Conservation (phyloP, 306 rosid genomes). For the Potentilla sterilis region DNA sequence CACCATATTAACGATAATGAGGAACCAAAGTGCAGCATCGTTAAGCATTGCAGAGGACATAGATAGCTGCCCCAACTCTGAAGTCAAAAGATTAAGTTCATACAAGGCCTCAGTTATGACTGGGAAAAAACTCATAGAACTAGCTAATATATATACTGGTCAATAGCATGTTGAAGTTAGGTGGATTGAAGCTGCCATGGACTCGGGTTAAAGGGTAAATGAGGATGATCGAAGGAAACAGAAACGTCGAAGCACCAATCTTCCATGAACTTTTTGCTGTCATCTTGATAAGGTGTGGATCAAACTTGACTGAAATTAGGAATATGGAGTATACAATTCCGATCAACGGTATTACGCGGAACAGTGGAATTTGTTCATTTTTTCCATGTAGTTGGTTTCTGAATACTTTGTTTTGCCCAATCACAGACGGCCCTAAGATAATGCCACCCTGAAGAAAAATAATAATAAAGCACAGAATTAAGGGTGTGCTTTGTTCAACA, state of each 20-base stretch:
- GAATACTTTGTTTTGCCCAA: background rate
- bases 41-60: conserved; percentile 50
- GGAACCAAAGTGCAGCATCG: conserved; percentile 33
- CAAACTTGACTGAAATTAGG: conserved; percentile 52
- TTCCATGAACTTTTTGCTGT: conserved; percentile 31
- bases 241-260: conserved; percentile 19
- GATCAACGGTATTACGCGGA: background rate
- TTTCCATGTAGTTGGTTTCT: background rate
- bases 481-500: too few relatives aligned
- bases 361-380: background rate
- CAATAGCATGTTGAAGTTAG: background rate
- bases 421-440: conserved; percentile 4
- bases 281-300: conserved; percentile 35
- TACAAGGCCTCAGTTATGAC: conserved; percentile 44
- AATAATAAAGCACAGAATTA: too few relatives aligned
- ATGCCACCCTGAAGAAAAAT: conserved; percentile 1
- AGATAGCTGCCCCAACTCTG: conserved; percentile 62
- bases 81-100: conserved; percentile 54
- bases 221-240: background rate
- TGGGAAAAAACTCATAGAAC: conserved; percentile 39
- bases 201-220: background rate
- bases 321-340: conserved; percentile 50
- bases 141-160: too few relatives aligned
- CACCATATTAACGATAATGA: background rate
- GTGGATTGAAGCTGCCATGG: background rate